Evolutionary conservation across 345 rosid genomes (phyloP).

Genomic region (Hibiscus tridactylites): DNA sequence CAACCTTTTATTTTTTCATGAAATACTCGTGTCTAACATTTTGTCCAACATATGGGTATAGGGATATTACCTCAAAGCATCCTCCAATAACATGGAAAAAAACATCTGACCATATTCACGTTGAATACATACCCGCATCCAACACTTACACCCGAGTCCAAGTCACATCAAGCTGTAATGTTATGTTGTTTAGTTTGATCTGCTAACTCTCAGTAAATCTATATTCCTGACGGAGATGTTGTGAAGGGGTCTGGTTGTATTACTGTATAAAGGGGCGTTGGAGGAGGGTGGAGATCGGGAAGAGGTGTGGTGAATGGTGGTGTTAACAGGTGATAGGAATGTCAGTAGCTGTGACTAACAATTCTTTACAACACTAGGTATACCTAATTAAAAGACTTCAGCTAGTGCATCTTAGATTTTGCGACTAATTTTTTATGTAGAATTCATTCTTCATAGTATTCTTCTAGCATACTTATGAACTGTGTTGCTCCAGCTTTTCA

Average conservation of each 20-base stretch:
- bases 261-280: neutral
- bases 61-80: neutral
- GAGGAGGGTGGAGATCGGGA: neutral
- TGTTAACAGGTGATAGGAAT: neutral
- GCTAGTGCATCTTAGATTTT: neutral
- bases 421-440: neutral
- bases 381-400: neutral
- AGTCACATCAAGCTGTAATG: neutral
- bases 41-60: neutral
- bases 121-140: neutral
- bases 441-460: neutral
- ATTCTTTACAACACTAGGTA: neutral
- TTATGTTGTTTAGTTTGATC: neutral
- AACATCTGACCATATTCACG: neutral
- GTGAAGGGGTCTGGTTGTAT: neutral
- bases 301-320: neutral
- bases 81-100: neutral
- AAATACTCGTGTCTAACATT: neutral
- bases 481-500: neutral
- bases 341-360: neutral
- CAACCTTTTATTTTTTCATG: neutral
- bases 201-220: neutral
- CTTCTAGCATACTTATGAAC: neutral
- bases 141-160: neutral
- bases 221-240: neutral